Conservation (phyloP, 257 asterid genomes). For the Salvia splendens region DNA sequence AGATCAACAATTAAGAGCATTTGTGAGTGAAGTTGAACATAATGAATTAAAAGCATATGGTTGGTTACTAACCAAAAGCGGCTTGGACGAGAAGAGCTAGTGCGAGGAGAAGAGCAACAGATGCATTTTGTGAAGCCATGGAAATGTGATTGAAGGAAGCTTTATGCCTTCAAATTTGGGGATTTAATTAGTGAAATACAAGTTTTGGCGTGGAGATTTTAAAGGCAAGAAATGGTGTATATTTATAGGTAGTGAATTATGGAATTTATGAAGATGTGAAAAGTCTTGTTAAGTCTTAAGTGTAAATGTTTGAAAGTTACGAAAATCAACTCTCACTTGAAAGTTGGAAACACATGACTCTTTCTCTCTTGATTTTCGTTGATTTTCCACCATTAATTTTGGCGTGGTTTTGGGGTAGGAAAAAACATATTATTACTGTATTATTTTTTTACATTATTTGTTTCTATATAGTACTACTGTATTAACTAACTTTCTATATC, state of each 20-base stretch:
- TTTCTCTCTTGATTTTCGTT: not conserved
- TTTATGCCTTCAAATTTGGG: not conserved
- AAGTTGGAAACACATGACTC: not conserved
- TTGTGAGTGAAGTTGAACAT: too few relatives aligned
- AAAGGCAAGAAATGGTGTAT: not conserved
- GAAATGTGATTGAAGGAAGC: too few relatives aligned
- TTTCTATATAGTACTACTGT: too few relatives aligned
- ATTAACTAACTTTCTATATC: too few relatives aligned
- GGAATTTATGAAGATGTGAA: conserved; percentile 1
- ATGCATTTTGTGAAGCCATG: conserved; percentile 47
- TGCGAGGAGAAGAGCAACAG: conserved; percentile 30
- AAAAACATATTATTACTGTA: not conserved
- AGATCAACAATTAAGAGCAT: too few relatives aligned
- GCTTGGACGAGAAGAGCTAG: conserved; percentile 32
- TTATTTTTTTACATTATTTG: too few relatives aligned
- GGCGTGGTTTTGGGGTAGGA: not conserved
- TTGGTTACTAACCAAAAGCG: conserved; percentile 38
- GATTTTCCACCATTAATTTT: not conserved
- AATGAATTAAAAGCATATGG: too few relatives aligned
- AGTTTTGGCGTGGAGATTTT: not conserved
- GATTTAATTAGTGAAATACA: not conserved
- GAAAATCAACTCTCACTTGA: conserved; percentile 21
- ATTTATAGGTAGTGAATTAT: conserved; percentile 26
- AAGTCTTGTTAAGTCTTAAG: not conserved
- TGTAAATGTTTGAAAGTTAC: conserved; percentile 1